Conservation (phyloP, 225 moss, liverwort and hornwort genomes). For the Ulota crispa region DNA sequence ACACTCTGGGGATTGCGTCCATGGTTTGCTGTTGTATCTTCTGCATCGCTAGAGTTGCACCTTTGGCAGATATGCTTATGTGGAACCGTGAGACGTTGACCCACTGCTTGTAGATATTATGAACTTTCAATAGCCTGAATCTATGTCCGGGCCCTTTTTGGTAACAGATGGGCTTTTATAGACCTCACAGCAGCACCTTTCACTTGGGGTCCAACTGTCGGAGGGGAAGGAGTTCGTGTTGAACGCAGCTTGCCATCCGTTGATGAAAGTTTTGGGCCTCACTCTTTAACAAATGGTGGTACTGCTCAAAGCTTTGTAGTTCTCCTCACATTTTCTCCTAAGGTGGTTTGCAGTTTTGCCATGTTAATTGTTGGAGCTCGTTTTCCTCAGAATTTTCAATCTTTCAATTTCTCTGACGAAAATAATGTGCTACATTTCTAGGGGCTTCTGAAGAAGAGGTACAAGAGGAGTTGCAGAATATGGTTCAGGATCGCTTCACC, state of each 20-base stretch:
- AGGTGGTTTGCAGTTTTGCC: not conserved
- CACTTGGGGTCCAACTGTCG: slow-evolving; percentile 95
- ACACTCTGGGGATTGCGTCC: not conserved
- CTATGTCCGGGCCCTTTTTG: not conserved
- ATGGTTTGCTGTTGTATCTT: slow-evolving; percentile 12
- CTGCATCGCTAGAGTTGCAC: not conserved
- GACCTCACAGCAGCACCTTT: slow-evolving; percentile 91
- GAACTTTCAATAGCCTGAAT: slow-evolving; percentile 9
- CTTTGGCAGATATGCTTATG: slow-evolving; percentile 2
- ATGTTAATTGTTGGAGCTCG: not conserved
- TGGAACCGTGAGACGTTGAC: not conserved
- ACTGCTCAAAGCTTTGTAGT: slow-evolving; percentile 11
- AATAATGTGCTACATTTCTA: slow-evolving; percentile 8
- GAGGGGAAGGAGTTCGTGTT: slow-evolving; percentile 92
- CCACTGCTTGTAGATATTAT: slow-evolving; percentile 13
- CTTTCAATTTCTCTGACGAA: slow-evolving; percentile 1
- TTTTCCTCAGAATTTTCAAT: not conserved
- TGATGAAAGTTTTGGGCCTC: slow-evolving; percentile 66
- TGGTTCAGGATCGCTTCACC: slow-evolving; percentile 77
- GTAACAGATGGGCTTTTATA: slow-evolving; percentile 82
- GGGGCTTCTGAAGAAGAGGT: slow-evolving; percentile 60
- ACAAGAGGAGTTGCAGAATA: slow-evolving; percentile 79
- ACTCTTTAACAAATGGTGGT: slow-evolving; percentile 29
- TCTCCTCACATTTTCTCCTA: slow-evolving; percentile 8
- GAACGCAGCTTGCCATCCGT: slow-evolving; percentile 81